Conservation (phyloP, 2,329 filamentous ascomycete species). For the Trichocomaceae sp. region DNA sequence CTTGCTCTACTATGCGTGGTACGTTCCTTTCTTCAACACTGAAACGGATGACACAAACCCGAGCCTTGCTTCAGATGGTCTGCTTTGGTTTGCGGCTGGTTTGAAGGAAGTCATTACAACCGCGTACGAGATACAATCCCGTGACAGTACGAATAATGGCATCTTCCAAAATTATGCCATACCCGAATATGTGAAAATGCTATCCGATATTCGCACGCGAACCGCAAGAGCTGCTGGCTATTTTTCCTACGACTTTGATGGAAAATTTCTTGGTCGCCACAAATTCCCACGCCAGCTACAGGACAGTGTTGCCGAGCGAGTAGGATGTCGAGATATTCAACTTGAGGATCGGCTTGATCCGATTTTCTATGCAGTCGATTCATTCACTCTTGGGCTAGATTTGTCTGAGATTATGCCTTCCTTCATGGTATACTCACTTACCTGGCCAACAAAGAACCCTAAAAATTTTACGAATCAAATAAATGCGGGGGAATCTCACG, state of each 20-base stretch:
- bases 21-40: conserved; percentile 1
- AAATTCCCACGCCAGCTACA: background rate
- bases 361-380: background rate
- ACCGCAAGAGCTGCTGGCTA: background rate
- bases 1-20: conserved; percentile 4
- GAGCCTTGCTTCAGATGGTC: background rate
- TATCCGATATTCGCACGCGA: background rate
- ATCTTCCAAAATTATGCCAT: background rate
- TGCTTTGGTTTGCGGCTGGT: conserved; percentile 2
- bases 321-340: background rate
- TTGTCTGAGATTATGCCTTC: background rate
- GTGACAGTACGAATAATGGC: background rate
- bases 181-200: background rate
- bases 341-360: background rate
- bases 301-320: background rate
- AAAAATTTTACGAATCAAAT: background rate
- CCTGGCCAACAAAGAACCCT: background rate
- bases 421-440: conserved; percentile 1
- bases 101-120: background rate
- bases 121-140: background rate
- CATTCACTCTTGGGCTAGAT: background rate
- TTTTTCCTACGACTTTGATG: background rate
- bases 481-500: background rate
- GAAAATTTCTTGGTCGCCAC: conserved; percentile 1
- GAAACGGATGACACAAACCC: background rate